Evolutionary conservation across 177 flowering plant species (phyloP).

Genomic region (Tripterygium wilfordii): DNA sequence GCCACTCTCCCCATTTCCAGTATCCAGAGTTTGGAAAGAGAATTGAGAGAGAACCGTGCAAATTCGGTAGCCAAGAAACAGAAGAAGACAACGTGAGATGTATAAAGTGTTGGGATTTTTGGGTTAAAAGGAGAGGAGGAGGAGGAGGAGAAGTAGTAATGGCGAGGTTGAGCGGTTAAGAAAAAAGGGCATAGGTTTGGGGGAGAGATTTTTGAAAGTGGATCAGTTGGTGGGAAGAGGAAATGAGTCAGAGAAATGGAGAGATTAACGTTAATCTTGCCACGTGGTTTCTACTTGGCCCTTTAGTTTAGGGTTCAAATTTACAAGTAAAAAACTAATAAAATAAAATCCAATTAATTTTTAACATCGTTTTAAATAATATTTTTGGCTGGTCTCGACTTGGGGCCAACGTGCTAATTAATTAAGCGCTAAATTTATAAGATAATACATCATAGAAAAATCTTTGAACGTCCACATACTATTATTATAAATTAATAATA

Average conservation of each 20-base stretch:
- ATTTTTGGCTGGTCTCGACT: no score
- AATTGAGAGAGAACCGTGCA: background rate
- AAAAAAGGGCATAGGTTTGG: slow-evolving; percentile 32
- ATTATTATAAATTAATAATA: no score
- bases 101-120: background rate
- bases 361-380: no score
- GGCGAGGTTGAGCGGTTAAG: slow-evolving; percentile 56
- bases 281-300: slow-evolving; percentile 16
- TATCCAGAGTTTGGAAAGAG: background rate
- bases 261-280: slow-evolving; percentile 26
- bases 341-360: no score
- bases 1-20: slow-evolving; percentile 23
- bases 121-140: slow-evolving; percentile 1
- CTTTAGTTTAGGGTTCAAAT: no score
- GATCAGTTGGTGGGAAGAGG: slow-evolving; percentile 28
- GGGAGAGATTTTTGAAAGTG: slow-evolving; percentile 40
- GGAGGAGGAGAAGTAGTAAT: slow-evolving; percentile 4
- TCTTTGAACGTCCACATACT: no score
- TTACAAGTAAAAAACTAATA: no score
- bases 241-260: slow-evolving; percentile 6
- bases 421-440: no score
- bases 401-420: no score
- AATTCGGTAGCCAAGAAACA: background rate
- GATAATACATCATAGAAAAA: no score
- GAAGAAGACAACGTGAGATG: background rate